phyloP scores from a whole-genome alignment of 1,139 yeast species.

The Candida sojae region DNA sequence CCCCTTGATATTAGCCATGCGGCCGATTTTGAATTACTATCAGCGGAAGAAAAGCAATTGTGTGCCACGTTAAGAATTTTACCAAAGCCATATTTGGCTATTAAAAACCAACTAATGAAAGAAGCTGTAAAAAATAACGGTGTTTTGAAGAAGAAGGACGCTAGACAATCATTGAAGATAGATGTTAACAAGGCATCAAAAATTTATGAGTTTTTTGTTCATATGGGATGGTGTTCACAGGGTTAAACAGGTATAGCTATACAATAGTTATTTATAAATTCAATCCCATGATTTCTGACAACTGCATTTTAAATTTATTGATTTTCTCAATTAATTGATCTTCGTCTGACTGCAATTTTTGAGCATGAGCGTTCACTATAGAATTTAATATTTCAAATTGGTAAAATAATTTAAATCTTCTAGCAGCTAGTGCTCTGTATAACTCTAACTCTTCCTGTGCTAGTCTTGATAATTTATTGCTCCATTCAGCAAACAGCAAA shows the following conservation, averaged over 20 bases:
- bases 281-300: slow-evolving; percentile 6
- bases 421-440: slow-evolving; percentile 9
- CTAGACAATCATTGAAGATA: slow-evolving; percentile 77
- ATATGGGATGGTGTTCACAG: slow-evolving; percentile 79
- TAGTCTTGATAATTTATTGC: neutral
- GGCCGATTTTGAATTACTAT: slow-evolving; percentile 77
- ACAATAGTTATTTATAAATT: neutral
- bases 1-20: slow-evolving; percentile 80
- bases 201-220: slow-evolving; percentile 88
- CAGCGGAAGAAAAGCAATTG: slow-evolving; percentile 81
- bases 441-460: neutral
- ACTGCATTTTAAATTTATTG: slow-evolving; percentile 2
- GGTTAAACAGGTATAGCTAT: slow-evolving; percentile 25
- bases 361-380: slow-evolving; percentile 37
- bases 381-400: slow-evolving; percentile 27
- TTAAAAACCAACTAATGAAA: slow-evolving; percentile 87
- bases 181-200: slow-evolving; percentile 86
- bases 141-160: slow-evolving; percentile 74
- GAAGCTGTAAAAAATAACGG: slow-evolving; percentile 89
- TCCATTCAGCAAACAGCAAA: slow-evolving; percentile 1
- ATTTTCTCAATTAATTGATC: slow-evolving; percentile 6
- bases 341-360: slow-evolving; percentile 5
- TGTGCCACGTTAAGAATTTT: slow-evolving; percentile 82
- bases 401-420: slow-evolving; percentile 38
- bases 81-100: slow-evolving; percentile 93